A percentile compares a stretch with the other conserved stretches of the same genome.
Evolutionary conservation across 108 stramenopile genomes (phyloP).

Genomic region (Fragilaria crotonensis): DNA sequence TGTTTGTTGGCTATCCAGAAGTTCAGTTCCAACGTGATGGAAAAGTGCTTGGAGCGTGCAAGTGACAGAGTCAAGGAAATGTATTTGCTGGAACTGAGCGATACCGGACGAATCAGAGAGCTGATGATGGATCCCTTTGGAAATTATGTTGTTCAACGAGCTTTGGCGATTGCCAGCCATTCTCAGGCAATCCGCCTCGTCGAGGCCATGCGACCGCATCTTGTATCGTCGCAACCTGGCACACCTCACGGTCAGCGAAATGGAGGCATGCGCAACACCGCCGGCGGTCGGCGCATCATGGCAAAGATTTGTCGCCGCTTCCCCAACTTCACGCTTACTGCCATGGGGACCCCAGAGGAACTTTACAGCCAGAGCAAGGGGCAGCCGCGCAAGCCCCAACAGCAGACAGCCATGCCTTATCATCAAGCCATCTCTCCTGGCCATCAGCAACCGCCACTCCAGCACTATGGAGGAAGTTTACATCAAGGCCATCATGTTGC

Average conservation of each 20-base stretch:
- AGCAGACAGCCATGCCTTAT: not conserved
- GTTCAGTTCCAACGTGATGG: constrained; percentile 97
- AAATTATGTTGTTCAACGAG: constrained; percentile 95
- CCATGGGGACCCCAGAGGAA: constrained; percentile 31
- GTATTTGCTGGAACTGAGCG: constrained; percentile 83
- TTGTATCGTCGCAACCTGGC: constrained; percentile 52
- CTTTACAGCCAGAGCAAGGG: constrained; percentile 35
- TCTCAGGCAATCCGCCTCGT: constrained; percentile 89
- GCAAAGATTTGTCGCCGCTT: constrained; percentile 92
- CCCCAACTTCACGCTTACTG: constrained; percentile 78
- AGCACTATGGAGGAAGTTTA: not conserved
- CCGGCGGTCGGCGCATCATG: constrained; percentile 89
- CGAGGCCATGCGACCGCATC: constrained; percentile 92
- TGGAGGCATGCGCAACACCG: constrained; percentile 86
- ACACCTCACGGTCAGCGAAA: constrained; percentile 46
- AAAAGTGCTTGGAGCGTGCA: constrained; percentile 94
- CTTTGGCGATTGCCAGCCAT: constrained; percentile 86
- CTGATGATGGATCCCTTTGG: constrained; percentile 96
- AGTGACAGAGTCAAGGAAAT: constrained; percentile 78
- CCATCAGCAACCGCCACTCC: not conserved
- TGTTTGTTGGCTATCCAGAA: constrained; percentile 90
- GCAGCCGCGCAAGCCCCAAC: constrained; percentile 6
- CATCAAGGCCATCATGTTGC: not conserved
- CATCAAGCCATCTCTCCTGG: not conserved
- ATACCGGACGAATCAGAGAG: constrained; percentile 73